Conservation (phyloP, 257 asterid genomes). For the Leonotis leonurus region DNA sequence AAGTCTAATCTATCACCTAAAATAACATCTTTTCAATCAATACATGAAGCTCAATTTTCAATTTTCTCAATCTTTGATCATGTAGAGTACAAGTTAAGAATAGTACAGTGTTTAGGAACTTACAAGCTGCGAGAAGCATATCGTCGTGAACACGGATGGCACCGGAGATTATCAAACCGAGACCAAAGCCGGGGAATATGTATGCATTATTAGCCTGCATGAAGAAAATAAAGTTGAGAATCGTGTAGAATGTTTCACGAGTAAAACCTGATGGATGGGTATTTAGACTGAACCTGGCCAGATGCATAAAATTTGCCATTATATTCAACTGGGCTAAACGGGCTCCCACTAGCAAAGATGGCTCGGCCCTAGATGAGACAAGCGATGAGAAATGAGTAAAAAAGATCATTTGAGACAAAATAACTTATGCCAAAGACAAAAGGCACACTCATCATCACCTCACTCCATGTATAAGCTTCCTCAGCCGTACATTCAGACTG, state of each 20-base stretch:
- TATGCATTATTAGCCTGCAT: conserved; percentile 89
- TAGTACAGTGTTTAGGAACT: conserved; percentile 22
- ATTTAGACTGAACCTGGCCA: conserved; percentile 53
- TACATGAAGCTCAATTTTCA: background rate
- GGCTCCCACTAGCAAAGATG: conserved; percentile 82
- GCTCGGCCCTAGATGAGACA: conserved; percentile 44
- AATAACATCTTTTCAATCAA: background rate
- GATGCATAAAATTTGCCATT: conserved; percentile 50
- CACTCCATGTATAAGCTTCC: conserved; percentile 56
- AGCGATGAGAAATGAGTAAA: background rate
- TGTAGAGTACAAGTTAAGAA: background rate
- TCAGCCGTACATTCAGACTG: conserved; percentile 72
- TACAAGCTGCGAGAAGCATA: conserved; percentile 97
- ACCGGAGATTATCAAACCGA: conserved; percentile 93
- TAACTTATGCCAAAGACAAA: background rate
- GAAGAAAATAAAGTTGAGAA: conserved; percentile 3
- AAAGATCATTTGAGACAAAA: background rate
- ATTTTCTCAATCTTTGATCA: background rate
- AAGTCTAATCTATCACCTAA: no score
- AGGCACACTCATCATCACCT: background rate
- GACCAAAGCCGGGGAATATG: conserved; percentile 93
- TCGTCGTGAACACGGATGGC: conserved; percentile 96
- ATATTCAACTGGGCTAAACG: conserved; percentile 56
- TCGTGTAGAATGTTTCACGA: background rate
- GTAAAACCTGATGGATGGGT: background rate